Evolutionary conservation across 2,329 filamentous ascomycete genomes (phyloP), one percentile per base, ranked within the genome.

Genomic region (Dothistroma pini): DNA sequence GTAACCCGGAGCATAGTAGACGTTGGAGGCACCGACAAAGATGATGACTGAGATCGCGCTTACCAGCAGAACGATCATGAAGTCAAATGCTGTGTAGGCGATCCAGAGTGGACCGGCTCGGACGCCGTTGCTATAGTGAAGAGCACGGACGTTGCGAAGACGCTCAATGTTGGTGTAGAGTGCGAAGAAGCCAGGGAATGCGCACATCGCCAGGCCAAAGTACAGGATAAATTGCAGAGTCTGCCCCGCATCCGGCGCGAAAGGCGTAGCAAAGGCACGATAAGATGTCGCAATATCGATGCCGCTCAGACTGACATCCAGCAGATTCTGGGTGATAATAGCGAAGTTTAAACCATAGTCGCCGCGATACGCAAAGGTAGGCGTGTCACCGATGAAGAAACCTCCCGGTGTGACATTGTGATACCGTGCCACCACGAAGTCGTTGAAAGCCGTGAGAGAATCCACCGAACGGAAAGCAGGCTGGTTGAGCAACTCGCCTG

Each of bases 121-220:
- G 31, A 96, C 91, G 52, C 93, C 93, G 71, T 96, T 97, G 57
- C 90, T 96, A 76, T 96, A 97, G 74, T 97, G 89, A 32, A 97
- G 79, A 16, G 89, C 89, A 56, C 93, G 85, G 25, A 97, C 90
- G 65, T 91, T 89, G 54, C 86, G 81, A 11, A 91, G 79, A 29
- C 91, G 84, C 75, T 97, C 93, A 31, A 89, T 80, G n/a, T 91
- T 96, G 0, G 91, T 90, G 71, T 97, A 97, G 4, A 97, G 79
- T 0, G 90, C 85, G 69, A 96, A 96, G 79, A 97, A 93, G 14
- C 89, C 91, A 0, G 93, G 91, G 69, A 89, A 95, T 1, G 87
- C 86, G 7, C 85, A 82, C 75, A 96, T 86, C 0, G 88, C 90
- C 9, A 97, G 81, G 14, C 89, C 86, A 72, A 95, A 89, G 75